phyloP scores from a whole-genome alignment of 2,329 filamentous ascomycete species.

The Diplodia sapinea region DNA sequence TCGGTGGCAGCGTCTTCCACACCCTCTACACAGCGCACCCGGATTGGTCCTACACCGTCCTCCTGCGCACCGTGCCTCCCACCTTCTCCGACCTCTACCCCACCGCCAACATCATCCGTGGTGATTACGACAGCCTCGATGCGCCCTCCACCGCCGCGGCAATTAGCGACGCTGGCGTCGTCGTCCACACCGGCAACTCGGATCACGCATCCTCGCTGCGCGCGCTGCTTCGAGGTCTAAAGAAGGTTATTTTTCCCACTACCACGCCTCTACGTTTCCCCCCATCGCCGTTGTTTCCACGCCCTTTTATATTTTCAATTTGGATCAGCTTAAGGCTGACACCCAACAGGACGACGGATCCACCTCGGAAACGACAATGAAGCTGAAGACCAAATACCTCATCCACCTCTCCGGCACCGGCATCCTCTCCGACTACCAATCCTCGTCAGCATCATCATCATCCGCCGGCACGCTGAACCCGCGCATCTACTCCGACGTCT shows the following conservation, averaged over 20 bases:
- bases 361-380: constrained; percentile 39
- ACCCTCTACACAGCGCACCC: constrained; percentile 23
- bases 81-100: constrained; percentile 11
- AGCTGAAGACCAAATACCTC: constrained; percentile 53
- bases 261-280: too few species aligned
- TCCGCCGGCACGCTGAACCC: constrained; percentile 53
- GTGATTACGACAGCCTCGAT: constrained; percentile 25
- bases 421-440: constrained; percentile 49
- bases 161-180: constrained; percentile 17
- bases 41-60: constrained; percentile 22
- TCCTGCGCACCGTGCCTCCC: constrained; percentile 17
- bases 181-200: constrained; percentile 38
- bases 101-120: constrained; percentile 12
- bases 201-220: constrained; percentile 40
- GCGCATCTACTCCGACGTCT: constrained; percentile 64
- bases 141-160: constrained; percentile 3
- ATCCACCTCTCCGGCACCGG: constrained; percentile 64
- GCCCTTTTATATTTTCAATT: too few species aligned
- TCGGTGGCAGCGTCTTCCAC: constrained; percentile 29
- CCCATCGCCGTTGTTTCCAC: too few species aligned
- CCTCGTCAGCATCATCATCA: not conserved
- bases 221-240: constrained; percentile 56
- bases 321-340: not conserved
- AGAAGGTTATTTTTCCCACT: not conserved
- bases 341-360: constrained; percentile 46